phyloP scores from a whole-genome alignment of 2,329 filamentous ascomycete species.

The Fusarium sp. region DNA sequence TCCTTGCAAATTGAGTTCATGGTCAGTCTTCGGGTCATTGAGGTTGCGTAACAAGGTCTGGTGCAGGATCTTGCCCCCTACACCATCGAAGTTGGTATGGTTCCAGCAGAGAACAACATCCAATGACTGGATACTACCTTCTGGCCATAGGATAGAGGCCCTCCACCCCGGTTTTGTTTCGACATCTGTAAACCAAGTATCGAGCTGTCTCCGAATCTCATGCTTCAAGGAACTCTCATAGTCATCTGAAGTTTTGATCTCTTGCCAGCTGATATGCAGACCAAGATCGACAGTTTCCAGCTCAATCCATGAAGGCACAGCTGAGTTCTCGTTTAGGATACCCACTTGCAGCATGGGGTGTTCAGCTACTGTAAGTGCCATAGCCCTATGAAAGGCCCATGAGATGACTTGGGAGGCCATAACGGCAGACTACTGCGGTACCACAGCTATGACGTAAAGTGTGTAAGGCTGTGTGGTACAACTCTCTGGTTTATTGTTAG shows the following conservation, averaged over 20 bases:
- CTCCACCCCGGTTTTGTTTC: conserved; percentile 42
- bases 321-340: conserved; percentile 29
- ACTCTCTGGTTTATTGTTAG: conserved; percentile 16
- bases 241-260: not conserved
- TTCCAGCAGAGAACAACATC: conserved; percentile 43
- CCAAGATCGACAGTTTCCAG: conserved; percentile 19
- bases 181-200: conserved; percentile 30
- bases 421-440: conserved; percentile 22
- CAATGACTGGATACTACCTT: conserved; percentile 5
- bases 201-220: conserved; percentile 18
- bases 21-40: conserved; percentile 10
- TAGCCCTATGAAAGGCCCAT: conserved; percentile 5
- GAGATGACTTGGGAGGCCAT: conserved; percentile 20
- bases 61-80: conserved; percentile 46
- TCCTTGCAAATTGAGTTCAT: not conserved
- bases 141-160: conserved; percentile 26
- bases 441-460: conserved; percentile 31
- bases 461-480: conserved; percentile 29
- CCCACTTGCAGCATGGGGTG: conserved; percentile 35
- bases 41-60: conserved; percentile 41
- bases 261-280: conserved; percentile 25
- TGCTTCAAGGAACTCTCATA: conserved; percentile 4
- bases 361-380: conserved; percentile 31
- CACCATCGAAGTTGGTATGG: conserved; percentile 43
- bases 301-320: conserved; percentile 30